Evolutionary conservation across 805 yeast species (phyloP).

Genomic region (Kodamaea kaohsiungensis): DNA sequence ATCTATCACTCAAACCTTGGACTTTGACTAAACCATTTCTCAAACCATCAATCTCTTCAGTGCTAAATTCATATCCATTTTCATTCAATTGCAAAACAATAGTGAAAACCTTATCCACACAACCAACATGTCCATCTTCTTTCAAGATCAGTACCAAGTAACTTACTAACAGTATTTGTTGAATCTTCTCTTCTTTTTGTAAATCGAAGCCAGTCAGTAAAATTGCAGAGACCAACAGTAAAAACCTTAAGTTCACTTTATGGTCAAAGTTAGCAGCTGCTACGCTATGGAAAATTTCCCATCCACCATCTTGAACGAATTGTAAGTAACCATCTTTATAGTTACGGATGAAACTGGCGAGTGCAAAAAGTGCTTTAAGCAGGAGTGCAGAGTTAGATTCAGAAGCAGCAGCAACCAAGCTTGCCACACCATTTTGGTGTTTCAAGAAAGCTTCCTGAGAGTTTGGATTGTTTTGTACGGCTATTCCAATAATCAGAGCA

Average conservation of each 20-base stretch:
- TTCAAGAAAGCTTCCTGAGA: slow-evolving; percentile 68
- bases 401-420: slow-evolving; percentile 12
- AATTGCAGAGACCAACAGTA: slow-evolving; percentile 61
- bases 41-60: slow-evolving; percentile 42
- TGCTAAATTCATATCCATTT: slow-evolving; percentile 44
- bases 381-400: slow-evolving; percentile 25
- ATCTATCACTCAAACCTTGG: slow-evolving; percentile 45
- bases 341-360: slow-evolving; percentile 74
- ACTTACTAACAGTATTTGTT: slow-evolving; percentile 31
- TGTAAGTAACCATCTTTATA: slow-evolving; percentile 52
- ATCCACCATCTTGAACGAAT: slow-evolving; percentile 63
- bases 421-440: slow-evolving; percentile 40
- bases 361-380: slow-evolving; percentile 75
- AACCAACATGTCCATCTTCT: slow-evolving; percentile 43
- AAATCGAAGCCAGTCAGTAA: slow-evolving; percentile 52
- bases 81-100: slow-evolving; percentile 48
- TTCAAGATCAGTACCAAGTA: slow-evolving; percentile 33
- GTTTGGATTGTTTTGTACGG: slow-evolving; percentile 86
- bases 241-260: slow-evolving; percentile 52
- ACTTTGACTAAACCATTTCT: slow-evolving; percentile 36
- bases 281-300: slow-evolving; percentile 45
- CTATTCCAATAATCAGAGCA: slow-evolving; percentile 80
- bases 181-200: slow-evolving; percentile 42
- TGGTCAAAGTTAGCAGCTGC: slow-evolving; percentile 27
- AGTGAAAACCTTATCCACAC: slow-evolving; percentile 58